Evolutionary conservation across 1,139 yeast species (phyloP).

Genomic region (Ogataea hybrid): DNA sequence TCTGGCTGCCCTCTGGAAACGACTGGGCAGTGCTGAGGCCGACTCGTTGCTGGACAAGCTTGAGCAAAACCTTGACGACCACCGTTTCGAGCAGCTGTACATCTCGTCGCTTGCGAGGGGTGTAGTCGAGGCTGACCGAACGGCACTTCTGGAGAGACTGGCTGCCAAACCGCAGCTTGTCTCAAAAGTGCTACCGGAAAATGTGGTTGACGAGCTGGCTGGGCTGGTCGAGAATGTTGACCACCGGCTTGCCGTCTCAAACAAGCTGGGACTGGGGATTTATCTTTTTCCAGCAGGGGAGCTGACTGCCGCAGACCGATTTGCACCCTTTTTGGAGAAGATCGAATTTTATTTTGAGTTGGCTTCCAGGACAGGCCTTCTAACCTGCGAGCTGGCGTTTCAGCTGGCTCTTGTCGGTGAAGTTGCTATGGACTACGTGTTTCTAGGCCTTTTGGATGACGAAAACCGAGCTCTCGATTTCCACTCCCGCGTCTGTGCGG

Average conservation of each 20-base stretch:
- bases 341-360: constrained; percentile 13
- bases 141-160: constrained; percentile 5
- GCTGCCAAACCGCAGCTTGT: constrained; percentile 3
- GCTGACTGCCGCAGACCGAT: background rate
- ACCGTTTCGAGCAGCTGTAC: constrained; percentile 16
- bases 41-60: constrained; percentile 17
- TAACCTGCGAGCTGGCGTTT: constrained; percentile 12
- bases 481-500: constrained; percentile 3
- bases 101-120: constrained; percentile 15
- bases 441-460: constrained; percentile 15
- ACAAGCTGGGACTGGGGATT: constrained; percentile 20
- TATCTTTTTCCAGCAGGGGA: constrained; percentile 11
- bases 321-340: constrained; percentile 7
- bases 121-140: background rate
- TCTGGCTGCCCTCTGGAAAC: constrained; percentile 16
- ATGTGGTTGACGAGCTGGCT: constrained; percentile 2
- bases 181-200: constrained; percentile 3
- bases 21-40: constrained; percentile 5
- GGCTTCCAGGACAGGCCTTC: constrained; percentile 1
- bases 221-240: constrained; percentile 12
- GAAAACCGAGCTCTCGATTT: constrained; percentile 6
- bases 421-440: constrained; percentile 36
- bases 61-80: constrained; percentile 19
- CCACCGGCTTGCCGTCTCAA: constrained; percentile 17
- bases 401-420: constrained; percentile 36